Evolutionary conservation across 352 stramenopile genomes (phyloP).

Genomic region (Phytophthora sojae): DNA sequence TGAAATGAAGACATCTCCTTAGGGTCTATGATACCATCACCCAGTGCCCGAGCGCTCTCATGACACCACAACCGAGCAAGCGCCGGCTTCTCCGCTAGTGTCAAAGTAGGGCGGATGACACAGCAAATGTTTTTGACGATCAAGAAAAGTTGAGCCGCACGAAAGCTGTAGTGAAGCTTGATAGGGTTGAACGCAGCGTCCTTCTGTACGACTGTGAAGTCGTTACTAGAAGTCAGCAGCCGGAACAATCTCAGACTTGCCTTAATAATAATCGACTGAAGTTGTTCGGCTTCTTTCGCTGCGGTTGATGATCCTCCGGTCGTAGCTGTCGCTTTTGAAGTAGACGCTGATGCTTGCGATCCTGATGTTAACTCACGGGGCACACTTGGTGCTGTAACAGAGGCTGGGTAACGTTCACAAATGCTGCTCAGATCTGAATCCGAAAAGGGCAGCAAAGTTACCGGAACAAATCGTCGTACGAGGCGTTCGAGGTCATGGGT

Average conservation of each 20-base stretch:
- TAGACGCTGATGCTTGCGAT: neutral
- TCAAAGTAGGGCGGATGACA: constrained; percentile 39
- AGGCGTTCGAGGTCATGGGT: constrained; percentile 34
- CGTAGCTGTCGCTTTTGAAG: neutral
- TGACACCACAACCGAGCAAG: constrained; percentile 80
- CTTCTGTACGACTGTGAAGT: constrained; percentile 33
- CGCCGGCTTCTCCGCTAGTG: constrained; percentile 52
- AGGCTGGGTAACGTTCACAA: constrained; percentile 41
- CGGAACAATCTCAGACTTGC: constrained; percentile 65
- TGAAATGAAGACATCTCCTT: constrained; percentile 52
- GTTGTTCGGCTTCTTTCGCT: constrained; percentile 44
- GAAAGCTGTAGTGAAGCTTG: constrained; percentile 70
- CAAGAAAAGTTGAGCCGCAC: constrained; percentile 45
- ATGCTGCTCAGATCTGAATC: constrained; percentile 64
- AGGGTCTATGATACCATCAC: constrained; percentile 54
- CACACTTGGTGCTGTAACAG: neutral
- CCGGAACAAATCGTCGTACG: constrained; percentile 41
- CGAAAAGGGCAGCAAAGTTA: constrained; percentile 38
- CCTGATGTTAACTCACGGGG: neutral
- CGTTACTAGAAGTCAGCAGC: constrained; percentile 41
- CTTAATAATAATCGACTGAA: constrained; percentile 57
- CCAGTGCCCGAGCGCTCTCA: constrained; percentile 61
- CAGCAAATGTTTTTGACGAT: constrained; percentile 58
- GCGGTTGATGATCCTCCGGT: neutral
- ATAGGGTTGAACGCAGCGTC: constrained; percentile 15